phyloP scores from a whole-genome alignment of 139 green algal species.

The Asterochloris erici region DNA sequence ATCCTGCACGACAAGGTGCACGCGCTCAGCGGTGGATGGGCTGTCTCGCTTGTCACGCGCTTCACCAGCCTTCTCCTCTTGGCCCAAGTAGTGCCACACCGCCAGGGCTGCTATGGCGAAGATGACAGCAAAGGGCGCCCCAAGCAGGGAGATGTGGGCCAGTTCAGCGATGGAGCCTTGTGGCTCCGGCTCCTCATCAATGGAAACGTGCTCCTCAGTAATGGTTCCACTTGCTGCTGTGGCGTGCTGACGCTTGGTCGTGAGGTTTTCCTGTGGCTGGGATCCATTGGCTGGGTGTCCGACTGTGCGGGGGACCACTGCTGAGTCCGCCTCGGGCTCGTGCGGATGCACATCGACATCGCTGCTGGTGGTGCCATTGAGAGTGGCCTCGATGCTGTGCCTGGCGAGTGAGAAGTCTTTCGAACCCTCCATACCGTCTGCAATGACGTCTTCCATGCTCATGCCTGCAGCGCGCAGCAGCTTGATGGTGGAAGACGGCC shows the following conservation, averaged over 20 bases:
- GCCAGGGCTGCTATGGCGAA: conserved; percentile 3
- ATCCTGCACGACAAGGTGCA: no score
- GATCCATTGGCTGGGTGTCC: neutral
- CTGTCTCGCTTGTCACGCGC: no score
- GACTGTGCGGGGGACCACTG: neutral
- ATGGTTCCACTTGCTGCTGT: neutral
- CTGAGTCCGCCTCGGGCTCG: neutral
- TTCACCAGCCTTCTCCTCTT: no score
- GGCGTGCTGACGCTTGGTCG: neutral
- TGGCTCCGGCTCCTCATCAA: neutral
- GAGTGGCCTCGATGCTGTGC: neutral
- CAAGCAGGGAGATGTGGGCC: conserved; percentile 2
- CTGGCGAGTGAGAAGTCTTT: no score
- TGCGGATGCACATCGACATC: neutral
- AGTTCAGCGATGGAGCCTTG: neutral
- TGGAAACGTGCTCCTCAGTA: no score
- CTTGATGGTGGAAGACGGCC: neutral
- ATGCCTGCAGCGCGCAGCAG: neutral
- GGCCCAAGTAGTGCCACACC: neutral
- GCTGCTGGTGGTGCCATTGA: neutral
- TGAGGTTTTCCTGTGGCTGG: neutral
- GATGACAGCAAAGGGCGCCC: neutral
- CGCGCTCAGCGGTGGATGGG: no score
- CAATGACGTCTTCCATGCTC: conserved; percentile 8
- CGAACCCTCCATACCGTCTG: neutral